phyloP scores from a whole-genome alignment of 345 rosid genomes.

The Iberis pinnata region DNA sequence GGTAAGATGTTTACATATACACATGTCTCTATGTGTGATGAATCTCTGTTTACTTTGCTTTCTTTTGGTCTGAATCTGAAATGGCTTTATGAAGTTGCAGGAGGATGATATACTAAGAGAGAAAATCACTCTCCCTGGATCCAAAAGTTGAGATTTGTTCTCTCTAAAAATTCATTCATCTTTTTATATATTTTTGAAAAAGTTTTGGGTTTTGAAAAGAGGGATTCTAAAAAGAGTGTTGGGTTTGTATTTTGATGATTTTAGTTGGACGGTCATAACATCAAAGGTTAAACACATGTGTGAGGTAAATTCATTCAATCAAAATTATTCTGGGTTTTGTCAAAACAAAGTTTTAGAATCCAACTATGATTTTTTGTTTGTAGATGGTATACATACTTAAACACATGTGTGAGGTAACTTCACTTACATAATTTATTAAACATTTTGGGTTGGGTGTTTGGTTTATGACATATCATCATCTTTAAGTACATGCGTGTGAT shows the following conservation, averaged over 20 bases:
- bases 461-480: conserved; percentile 4
- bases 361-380: conserved; percentile 7
- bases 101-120: conserved; percentile 84
- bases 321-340: neutral
- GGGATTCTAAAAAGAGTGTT: too few species aligned
- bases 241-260: conserved; percentile 15
- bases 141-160: conserved; percentile 54
- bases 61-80: conserved; percentile 9
- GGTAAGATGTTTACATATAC: conserved; percentile 30
- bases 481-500: neutral
- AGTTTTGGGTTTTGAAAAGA: too few species aligned
- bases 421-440: too few species aligned
- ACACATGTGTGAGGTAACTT: conserved; percentile 83
- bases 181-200: too few species aligned
- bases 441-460: neutral
- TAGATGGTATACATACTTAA: conserved; percentile 95
- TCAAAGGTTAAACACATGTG: conserved; percentile 94
- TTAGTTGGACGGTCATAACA: conserved; percentile 90
- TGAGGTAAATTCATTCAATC: neutral
- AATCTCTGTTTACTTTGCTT: too few species aligned
- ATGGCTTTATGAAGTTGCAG: conserved; percentile 44
- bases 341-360: neutral
- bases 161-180: conserved; percentile 7
- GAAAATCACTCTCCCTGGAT: conserved; percentile 73
- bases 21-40: neutral